These are phyloP conservation scores for Hyphodiscus hymeniophilus DNA, from an alignment of 495 filamentous ascomycete species.

Conservation along the genomic window DNA sequence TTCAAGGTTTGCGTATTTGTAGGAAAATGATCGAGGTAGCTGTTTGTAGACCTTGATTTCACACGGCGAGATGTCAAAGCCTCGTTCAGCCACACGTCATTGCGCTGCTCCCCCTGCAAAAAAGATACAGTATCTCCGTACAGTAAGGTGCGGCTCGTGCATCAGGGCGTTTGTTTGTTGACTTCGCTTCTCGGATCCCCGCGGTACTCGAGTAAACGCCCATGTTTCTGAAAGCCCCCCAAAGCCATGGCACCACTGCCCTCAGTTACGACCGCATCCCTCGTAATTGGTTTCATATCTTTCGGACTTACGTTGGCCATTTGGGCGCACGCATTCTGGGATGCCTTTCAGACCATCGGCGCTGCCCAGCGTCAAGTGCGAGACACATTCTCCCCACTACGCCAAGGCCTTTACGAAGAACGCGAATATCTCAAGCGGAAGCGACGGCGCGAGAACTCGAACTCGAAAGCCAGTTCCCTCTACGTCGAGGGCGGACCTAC, in stretches of 20 bases:
- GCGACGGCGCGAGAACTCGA: background rate
- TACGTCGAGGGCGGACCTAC: conserved; percentile 16
- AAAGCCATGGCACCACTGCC: conserved; percentile 13
- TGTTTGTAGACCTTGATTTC: background rate
- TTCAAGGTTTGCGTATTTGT: background rate
- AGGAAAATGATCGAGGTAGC: background rate
- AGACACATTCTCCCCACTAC: conserved; percentile 14
- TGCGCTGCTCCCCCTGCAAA: conserved; percentile 1
- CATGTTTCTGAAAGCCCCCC: background rate
- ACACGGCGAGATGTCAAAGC: background rate
- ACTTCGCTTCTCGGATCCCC: conserved; percentile 3
- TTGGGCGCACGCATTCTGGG: conserved; percentile 17
- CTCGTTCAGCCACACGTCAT: background rate
- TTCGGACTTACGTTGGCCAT: conserved; percentile 19
- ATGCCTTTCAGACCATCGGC: conserved; percentile 14
- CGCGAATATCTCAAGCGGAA: conserved; percentile 19
- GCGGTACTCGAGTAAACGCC: background rate
- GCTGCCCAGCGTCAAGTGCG: conserved; percentile 13
- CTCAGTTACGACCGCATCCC: conserved; percentile 14
- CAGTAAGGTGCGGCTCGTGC: too few species aligned
- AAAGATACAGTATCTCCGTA: too few species aligned
- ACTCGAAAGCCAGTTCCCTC: background rate
- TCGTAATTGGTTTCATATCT: conserved; percentile 19
- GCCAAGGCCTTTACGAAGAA: conserved; percentile 19
- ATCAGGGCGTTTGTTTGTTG: too few species aligned